phyloP scores from a whole-genome alignment of 352 stramenopile genomes.

The Globisporangium cystogenes region DNA sequence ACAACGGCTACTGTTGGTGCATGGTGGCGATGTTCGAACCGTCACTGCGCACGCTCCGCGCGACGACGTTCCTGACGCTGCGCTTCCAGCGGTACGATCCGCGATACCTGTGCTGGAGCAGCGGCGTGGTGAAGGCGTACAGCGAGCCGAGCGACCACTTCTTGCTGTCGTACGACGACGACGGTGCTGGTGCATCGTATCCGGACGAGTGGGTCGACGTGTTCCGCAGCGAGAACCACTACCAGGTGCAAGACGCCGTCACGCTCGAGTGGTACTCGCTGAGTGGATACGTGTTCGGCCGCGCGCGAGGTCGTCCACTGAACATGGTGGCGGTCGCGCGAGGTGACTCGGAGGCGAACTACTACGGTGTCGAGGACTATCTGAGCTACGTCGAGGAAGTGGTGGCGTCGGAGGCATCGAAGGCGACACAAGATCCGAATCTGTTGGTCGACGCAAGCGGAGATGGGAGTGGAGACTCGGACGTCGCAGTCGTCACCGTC shows the following conservation, averaged over 20 bases:
- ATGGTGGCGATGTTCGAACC: slow-evolving; percentile 65
- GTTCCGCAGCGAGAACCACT: slow-evolving; percentile 47
- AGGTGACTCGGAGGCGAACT: slow-evolving; percentile 17
- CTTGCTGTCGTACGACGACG: slow-evolving; percentile 43
- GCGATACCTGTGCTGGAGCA: slow-evolving; percentile 40
- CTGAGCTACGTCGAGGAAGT: slow-evolving; percentile 43
- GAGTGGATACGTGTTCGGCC: slow-evolving; percentile 67
- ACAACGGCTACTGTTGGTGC: slow-evolving; percentile 66
- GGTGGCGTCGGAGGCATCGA: neutral
- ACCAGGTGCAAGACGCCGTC: slow-evolving; percentile 55
- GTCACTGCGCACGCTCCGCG: slow-evolving; percentile 39
- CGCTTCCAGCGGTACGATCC: slow-evolving; percentile 52
- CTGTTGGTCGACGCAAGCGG: no score
- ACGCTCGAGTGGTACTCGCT: slow-evolving; percentile 61
- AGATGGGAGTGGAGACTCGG: no score
- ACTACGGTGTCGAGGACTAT: slow-evolving; percentile 63
- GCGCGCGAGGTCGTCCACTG: slow-evolving; percentile 32
- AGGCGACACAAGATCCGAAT: neutral
- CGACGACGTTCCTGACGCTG: slow-evolving; percentile 41
- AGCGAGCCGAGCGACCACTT: slow-evolving; percentile 50
- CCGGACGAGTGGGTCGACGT: slow-evolving; percentile 56
- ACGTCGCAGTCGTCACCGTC: no score
- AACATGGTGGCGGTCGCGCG: slow-evolving; percentile 17
- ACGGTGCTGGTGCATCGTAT: neutral
- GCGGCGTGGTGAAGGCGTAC: slow-evolving; percentile 40